Base-by-base conservation (phyloP, 495 filamentous ascomycete species). In the Diplogelasinospora grovesii region DNA sequence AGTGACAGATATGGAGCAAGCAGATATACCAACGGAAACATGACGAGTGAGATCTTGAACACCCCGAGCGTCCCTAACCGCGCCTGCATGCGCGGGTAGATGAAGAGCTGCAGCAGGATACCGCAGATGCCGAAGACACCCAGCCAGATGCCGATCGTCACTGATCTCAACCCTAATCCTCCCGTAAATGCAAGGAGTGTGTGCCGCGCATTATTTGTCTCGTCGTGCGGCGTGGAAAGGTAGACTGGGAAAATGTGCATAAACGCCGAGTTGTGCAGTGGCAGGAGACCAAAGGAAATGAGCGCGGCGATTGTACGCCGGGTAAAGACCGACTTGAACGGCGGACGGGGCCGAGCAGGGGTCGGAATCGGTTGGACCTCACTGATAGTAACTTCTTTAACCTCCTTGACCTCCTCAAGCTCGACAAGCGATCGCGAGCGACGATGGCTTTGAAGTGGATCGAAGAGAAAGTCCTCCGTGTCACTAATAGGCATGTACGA, bases 251-350 rank as follows among this genome's bases (percentile, higher is more conserved):
- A 82, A 49, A 89, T 69, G 32, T 43, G 41, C 41, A 43, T 43
- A 68, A 85, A 90, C 6, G 84, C 79, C 24, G 79, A 75, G 23
- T 81, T 78, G 56, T 90, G 85, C 46, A 85, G 68, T n/a, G 79
- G 75, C 11, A 89, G 66, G 7, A 86, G 66, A 26, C 73, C 77
- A 23, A 86, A 81, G 3, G 72, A 69, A 23, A 84, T 50, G 1
- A 88, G 60, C 0, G 82, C 82, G 6, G 73, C 57, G 15, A 81
- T 43, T 5, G 86, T 70, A 30, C 81, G 79, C 11, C 62, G 64
- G 0, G 81, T 82, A 64, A 76, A 83, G 22, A 85, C 81, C 14
- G 65, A 61, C 13, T 68, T 64, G 1, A 47, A 21, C 9, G 36
- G 1, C 0, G 24, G 9, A 3, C 33, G 36, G 4, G 31, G 1